A percentile compares a stretch with the other conserved stretches of the same genome.
phyloP scores from a whole-genome alignment of 306 rosid genomes.

The Fragaria iinumae region DNA sequence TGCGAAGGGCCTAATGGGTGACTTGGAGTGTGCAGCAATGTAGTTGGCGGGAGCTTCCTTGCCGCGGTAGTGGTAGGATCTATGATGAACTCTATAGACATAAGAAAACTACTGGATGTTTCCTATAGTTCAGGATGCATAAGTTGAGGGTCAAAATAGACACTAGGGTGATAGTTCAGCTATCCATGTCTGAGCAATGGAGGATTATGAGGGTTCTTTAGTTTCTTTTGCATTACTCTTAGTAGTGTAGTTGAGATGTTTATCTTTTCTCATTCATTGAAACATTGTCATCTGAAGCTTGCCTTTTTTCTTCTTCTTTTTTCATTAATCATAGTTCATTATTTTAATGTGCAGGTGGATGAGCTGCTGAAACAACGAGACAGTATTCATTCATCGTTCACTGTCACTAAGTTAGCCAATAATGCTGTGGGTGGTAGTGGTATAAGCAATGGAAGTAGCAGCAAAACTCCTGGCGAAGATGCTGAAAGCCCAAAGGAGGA shows the following conservation, averaged over 20 bases:
- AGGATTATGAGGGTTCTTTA: background rate
- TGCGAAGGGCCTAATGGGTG: background rate
- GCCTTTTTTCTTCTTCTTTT: constrained; percentile 1
- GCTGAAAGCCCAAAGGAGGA: constrained; percentile 76
- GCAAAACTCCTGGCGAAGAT: constrained; percentile 65
- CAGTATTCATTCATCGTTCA: constrained; percentile 72
- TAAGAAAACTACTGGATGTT: background rate
- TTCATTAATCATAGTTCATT: constrained; percentile 3
- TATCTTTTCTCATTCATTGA: background rate
- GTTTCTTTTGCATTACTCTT: background rate
- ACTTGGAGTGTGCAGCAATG: background rate
- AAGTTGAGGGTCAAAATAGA: background rate
- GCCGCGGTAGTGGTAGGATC: background rate
- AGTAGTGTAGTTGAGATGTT: background rate
- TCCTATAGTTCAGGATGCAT: background rate
- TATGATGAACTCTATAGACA: background rate
- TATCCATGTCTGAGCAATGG: background rate
- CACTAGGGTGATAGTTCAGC: background rate
- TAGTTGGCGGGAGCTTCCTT: background rate
- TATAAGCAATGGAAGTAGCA: constrained; percentile 69
- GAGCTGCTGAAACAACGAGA: constrained; percentile 97
- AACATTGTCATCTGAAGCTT: background rate
- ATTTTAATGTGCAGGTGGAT: constrained; percentile 63
- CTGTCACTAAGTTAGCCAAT: constrained; percentile 38
- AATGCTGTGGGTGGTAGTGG: constrained; percentile 42